These are phyloP conservation scores for Aspergillus cejpii DNA, from an alignment of 2,329 filamentous ascomycete species.

Conservation along the genomic window DNA sequence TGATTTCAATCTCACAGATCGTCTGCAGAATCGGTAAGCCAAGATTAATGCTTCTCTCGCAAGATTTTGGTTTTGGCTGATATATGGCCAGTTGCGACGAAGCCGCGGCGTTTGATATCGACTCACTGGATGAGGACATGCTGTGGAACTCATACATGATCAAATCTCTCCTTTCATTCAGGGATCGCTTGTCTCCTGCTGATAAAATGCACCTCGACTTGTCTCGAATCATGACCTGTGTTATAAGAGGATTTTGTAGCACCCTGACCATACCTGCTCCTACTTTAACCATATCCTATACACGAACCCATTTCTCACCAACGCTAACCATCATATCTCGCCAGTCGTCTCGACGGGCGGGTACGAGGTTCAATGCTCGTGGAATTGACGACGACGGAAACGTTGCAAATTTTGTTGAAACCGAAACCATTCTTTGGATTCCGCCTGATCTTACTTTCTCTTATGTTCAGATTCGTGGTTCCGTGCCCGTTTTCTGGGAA, in stretches of 20 bases:
- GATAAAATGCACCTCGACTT: slow-evolving; percentile 76
- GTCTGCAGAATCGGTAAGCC: slow-evolving; percentile 73
- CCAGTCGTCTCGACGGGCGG: slow-evolving; percentile 81
- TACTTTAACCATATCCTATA: slow-evolving; percentile 61
- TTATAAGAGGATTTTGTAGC: slow-evolving; percentile 85
- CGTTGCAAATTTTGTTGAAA: slow-evolving; percentile 98
- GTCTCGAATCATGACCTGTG: slow-evolving; percentile 83
- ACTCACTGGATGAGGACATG: slow-evolving; percentile 86
- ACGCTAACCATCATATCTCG: slow-evolving; percentile 85
- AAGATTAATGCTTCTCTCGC: slow-evolving; percentile 1
- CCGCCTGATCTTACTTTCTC: slow-evolving; percentile 75
- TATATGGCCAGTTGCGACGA: slow-evolving; percentile 57
- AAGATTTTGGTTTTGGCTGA: slow-evolving; percentile 16
- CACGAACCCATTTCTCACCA: slow-evolving; percentile 66
- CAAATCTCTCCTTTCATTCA: slow-evolving; percentile 80
- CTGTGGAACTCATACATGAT: slow-evolving; percentile 99
- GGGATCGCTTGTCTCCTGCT: slow-evolving; percentile 66
- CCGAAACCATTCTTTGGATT: slow-evolving; percentile 86
- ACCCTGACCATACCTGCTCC: slow-evolving; percentile 78
- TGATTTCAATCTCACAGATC: slow-evolving; percentile 94
- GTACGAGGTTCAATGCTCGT: slow-evolving; percentile 92
- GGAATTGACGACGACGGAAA: slow-evolving; percentile 97
- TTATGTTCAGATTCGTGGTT: slow-evolving; percentile 86
- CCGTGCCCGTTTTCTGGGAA: slow-evolving; percentile 96
- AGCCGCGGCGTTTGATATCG: slow-evolving; percentile 74